Evolutionary conservation across 2,329 filamentous ascomycete genomes (phyloP), one percentile per base, ranked within the genome.

Genomic region (Colletotrichum lindemuthianum): DNA sequence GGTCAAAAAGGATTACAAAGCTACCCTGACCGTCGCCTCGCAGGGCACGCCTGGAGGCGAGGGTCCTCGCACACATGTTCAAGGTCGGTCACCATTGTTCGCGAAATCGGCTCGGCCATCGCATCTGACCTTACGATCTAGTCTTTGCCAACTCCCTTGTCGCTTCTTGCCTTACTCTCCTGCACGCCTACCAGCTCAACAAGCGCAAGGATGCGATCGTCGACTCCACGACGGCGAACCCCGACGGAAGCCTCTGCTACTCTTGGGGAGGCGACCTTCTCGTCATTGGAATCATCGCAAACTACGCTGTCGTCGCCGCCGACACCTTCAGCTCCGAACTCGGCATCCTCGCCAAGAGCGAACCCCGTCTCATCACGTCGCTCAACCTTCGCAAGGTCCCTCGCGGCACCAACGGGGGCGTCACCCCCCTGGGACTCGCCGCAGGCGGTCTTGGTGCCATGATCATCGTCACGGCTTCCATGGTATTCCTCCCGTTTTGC

Each of bases 311-410:
- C 52, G 93, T 97, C 9, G 89, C 93, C 16, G 92, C 95, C 53
- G 96, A 99, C 76, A 99, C 96, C 0, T 96, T 97, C 75, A 94
- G 92, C 61, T 97, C 93, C 10, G 96, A 99, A 80, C 88, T 99
- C 16, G 96, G 96, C 12, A 99, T 99, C 60, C 83, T 99, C 11
- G 91, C 94, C 7, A 87, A 84, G 64, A 85, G 85, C 32, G 81
- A 87, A 48, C 96, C 96, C 8, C 88, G 94, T 40, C 86, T 99
- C 41, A 95, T 99, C 74, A 97, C 93, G 4, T 94, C 92, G 12
- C 88, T 85, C 13, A 88, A 79, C 5, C 84, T 96, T 72, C 89
- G 91, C 64, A 85, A 87, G 68, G 96, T 98, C 0, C 94, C 96
- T 0, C 90, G 87, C 1, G 96, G 96, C 53, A 98, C 96, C 45